Evolutionary conservation across 1,139 yeast genomes (phyloP).

Genomic region (Nakaseomyces kungkrabaensis): DNA sequence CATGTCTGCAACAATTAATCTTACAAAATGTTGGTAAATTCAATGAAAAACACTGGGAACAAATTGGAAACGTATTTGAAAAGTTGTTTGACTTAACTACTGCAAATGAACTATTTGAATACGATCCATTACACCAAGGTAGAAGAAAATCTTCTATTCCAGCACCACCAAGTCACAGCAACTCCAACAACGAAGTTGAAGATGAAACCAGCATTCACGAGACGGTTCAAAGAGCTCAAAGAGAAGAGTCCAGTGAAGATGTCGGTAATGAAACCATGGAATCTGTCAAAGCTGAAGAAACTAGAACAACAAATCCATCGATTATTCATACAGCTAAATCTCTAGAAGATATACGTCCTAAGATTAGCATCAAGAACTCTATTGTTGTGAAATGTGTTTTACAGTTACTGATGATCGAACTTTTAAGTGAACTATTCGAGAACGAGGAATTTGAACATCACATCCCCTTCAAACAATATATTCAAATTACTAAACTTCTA

Average conservation of each 20-base stretch:
- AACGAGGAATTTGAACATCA: conserved; percentile 58
- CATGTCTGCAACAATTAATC: conserved; percentile 72
- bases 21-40: conserved; percentile 66
- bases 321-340: conserved; percentile 7
- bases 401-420: conserved; percentile 81
- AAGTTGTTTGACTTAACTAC: conserved; percentile 72
- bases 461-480: conserved; percentile 56
- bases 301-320: not conserved
- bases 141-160: conserved; percentile 16
- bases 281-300: not conserved
- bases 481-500: conserved; percentile 50
- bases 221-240: conserved; percentile 26
- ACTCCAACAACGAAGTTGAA: conserved; percentile 2
- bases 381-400: conserved; percentile 89
- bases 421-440: conserved; percentile 65
- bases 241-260: conserved; percentile 29
- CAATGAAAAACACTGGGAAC: conserved; percentile 60
- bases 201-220: conserved; percentile 9
- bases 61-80: conserved; percentile 53
- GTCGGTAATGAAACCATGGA: conserved; percentile 17
- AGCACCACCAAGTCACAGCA: not conserved
- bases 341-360: conserved; percentile 22
- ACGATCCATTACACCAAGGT: conserved; percentile 46
- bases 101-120: conserved; percentile 71
- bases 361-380: conserved; percentile 50